phyloP scores from a whole-genome alignment of 495 filamentous ascomycete genomes.

The Haplographium delicatum region DNA sequence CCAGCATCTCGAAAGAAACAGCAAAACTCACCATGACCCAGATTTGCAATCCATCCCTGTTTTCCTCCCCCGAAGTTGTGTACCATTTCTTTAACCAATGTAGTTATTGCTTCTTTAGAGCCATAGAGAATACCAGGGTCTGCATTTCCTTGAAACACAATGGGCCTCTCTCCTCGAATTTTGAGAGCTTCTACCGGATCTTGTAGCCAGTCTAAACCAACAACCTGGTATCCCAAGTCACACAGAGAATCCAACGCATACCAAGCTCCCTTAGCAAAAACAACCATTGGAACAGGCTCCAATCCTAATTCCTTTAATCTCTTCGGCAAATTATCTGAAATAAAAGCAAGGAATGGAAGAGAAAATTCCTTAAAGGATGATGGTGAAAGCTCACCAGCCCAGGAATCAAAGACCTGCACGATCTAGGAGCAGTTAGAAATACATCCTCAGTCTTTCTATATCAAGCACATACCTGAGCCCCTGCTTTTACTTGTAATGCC shows the following conservation, averaged over 20 bases:
- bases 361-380: conserved; percentile 75
- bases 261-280: conserved; percentile 99
- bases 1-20: not conserved
- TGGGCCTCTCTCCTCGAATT: conserved; percentile 61
- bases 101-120: conserved; percentile 69
- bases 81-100: conserved; percentile 76
- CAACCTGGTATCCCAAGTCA: conserved; percentile 83
- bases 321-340: conserved; percentile 69
- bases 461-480: conserved; percentile 59
- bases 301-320: conserved; percentile 65
- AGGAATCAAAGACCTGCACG: conserved; percentile 97
- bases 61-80: conserved; percentile 81
- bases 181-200: conserved; percentile 78
- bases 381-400: conserved; percentile 91
- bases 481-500: conserved; percentile 84
- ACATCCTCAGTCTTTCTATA: not conserved
- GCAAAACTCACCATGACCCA: conserved; percentile 70
- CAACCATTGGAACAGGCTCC: conserved; percentile 90
- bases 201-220: conserved; percentile 93
- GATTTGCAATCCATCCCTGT: conserved; percentile 81
- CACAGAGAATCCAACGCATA: conserved; percentile 86
- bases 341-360: conserved; percentile 79
- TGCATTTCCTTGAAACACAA: conserved; percentile 89
- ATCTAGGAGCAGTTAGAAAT: conserved; percentile 41
- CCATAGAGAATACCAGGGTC: conserved; percentile 94